These are phyloP conservation scores for Apostasia ramifera DNA, from an alignment of 106 monocot species.

Conservation along the genomic window DNA sequence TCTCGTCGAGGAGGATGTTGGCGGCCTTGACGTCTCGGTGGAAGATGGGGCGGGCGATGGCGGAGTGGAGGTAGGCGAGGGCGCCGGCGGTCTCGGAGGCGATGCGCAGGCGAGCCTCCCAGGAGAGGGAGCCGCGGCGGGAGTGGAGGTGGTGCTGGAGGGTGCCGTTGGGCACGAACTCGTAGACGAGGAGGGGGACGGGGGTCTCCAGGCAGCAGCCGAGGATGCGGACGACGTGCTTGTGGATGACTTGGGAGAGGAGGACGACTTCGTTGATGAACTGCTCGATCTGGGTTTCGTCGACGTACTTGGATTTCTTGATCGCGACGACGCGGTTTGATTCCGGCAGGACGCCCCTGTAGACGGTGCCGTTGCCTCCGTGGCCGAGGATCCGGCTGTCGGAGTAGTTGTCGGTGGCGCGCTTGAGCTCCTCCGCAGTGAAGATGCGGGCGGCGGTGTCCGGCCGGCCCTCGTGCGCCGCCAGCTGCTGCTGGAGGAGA, in stretches of 20 bases:
- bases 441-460: constrained; percentile 11
- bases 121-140: background rate
- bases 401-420: constrained; percentile 31
- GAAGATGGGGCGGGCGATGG: constrained; percentile 23
- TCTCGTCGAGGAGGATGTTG: constrained; percentile 27
- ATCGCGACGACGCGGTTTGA: constrained; percentile 18
- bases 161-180: constrained; percentile 35
- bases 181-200: constrained; percentile 48
- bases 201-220: constrained; percentile 44
- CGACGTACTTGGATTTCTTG: constrained; percentile 33
- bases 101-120: constrained; percentile 22
- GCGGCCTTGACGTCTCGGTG: constrained; percentile 46
- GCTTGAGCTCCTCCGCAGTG: constrained; percentile 1
- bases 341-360: constrained; percentile 12
- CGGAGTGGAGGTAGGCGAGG: constrained; percentile 44
- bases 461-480: constrained; percentile 10
- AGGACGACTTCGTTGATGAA: constrained; percentile 46
- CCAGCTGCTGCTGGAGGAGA: constrained; percentile 18
- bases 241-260: constrained; percentile 39
- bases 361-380: constrained; percentile 45
- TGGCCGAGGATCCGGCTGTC: constrained; percentile 28
- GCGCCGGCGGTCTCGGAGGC: constrained; percentile 35
- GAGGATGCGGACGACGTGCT: constrained; percentile 36
- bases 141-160: constrained; percentile 12
- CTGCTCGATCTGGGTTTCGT: constrained; percentile 30